Conservation (phyloP, 306 rosid genomes). For the Dalbergia cultrata region DNA sequence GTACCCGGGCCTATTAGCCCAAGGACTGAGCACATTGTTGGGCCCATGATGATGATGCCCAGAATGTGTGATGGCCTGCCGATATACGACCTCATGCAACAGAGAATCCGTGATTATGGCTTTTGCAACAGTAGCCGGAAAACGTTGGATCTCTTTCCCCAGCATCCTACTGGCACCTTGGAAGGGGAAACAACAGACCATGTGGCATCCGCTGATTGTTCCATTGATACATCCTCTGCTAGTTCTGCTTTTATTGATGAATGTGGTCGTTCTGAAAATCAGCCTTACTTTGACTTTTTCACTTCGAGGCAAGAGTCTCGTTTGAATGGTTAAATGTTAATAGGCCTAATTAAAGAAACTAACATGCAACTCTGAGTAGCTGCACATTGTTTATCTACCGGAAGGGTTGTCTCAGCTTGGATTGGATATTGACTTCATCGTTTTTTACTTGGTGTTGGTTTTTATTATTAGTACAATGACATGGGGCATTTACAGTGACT, state of each 20-base stretch:
- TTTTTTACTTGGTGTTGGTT: no score
- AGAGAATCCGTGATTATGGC: neutral
- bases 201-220: neutral
- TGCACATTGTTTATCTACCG: conserved; percentile 19
- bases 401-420: no score
- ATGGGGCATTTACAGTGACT: no score
- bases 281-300: conserved; percentile 30
- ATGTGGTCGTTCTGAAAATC: conserved; percentile 15
- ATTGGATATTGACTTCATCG: no score
- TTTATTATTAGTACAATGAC: no score
- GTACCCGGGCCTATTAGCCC: conserved; percentile 15
- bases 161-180: conserved; percentile 64
- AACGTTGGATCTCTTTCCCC: conserved; percentile 70
- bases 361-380: neutral
- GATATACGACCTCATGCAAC: neutral
- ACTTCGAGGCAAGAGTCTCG: neutral
- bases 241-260: conserved; percentile 19
- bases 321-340: neutral
- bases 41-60: conserved; percentile 4
- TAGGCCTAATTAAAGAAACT: neutral
- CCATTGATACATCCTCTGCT: neutral
- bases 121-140: conserved; percentile 17
- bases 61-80: conserved; percentile 14
- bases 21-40: conserved; percentile 3
- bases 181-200: conserved; percentile 24